Percentiles rank a stretch among this genome's conserved stretches.
phyloP scores from a whole-genome alignment of 768 basidiomycete genomes.

The Leccinum broughii region DNA sequence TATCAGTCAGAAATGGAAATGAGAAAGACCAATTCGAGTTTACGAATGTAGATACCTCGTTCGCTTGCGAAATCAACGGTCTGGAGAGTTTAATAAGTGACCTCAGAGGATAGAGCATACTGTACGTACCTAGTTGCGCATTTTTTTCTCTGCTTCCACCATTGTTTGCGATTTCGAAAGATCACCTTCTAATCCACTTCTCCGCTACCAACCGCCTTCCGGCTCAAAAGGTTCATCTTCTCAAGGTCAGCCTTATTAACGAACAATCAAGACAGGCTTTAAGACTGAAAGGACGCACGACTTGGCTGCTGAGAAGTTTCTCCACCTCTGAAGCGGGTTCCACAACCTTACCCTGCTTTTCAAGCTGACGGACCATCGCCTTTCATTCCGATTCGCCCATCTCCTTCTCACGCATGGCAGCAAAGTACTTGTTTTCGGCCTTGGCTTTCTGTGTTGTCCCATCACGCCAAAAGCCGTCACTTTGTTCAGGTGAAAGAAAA shows the following conservation, averaged over 20 bases:
- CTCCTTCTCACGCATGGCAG: slow-evolving; percentile 90
- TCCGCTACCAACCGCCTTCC: slow-evolving; percentile 33
- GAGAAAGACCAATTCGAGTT: slow-evolving; percentile 8
- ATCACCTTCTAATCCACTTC: slow-evolving; percentile 34
- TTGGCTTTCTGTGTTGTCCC: slow-evolving; percentile 77
- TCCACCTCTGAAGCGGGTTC: slow-evolving; percentile 68
- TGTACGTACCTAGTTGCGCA: slow-evolving; percentile 39
- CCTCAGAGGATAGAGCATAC: slow-evolving; percentile 5
- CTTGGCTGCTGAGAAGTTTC: slow-evolving; percentile 53
- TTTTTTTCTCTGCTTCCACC: slow-evolving; percentile 40
- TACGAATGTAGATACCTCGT: slow-evolving; percentile 24
- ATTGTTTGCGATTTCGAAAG: slow-evolving; percentile 34
- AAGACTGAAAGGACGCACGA: slow-evolving; percentile 47
- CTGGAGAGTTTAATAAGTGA: slow-evolving; percentile 24
- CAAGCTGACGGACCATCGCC: slow-evolving; percentile 52
- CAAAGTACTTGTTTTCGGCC: slow-evolving; percentile 92
- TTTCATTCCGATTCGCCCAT: slow-evolving; percentile 77
- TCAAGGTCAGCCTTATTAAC: slow-evolving; percentile 40
- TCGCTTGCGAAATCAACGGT: slow-evolving; percentile 33
- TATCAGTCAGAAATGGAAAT: not conserved
- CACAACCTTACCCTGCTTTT: slow-evolving; percentile 62
- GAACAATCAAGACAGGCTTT: not conserved
- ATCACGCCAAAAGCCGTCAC: not conserved
- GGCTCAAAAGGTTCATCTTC: slow-evolving; percentile 41
- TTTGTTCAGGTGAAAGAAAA: not conserved